Conservation (phyloP, 1,284 basidiomycete genomes). For the Pyrrhoderma noxium region DNA sequence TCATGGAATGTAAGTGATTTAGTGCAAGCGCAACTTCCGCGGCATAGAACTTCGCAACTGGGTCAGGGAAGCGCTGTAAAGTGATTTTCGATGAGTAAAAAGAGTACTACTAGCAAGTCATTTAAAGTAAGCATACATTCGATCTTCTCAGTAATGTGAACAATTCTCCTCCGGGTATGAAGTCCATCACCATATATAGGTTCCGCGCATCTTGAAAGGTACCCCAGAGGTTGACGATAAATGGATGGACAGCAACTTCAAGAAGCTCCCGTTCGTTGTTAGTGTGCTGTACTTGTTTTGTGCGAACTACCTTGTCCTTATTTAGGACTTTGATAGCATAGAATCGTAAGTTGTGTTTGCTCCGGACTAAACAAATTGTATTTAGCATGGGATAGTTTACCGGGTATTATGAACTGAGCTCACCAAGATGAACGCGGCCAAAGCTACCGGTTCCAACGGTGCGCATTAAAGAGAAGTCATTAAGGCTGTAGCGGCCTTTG, state of each 20-base stretch:
- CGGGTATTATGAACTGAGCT: too few species aligned
- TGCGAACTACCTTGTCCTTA: slow-evolving; percentile 91
- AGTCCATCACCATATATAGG: slow-evolving; percentile 99
- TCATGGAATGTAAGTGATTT: slow-evolving; percentile 83
- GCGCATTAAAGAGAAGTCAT: slow-evolving; percentile 69
- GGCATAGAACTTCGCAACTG: slow-evolving; percentile 98
- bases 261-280: slow-evolving; percentile 94
- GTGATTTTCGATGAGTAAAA: not conserved
- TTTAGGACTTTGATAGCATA: slow-evolving; percentile 93
- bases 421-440: slow-evolving; percentile 89
- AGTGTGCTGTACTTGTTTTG: slow-evolving; percentile 98
- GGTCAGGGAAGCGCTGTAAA: slow-evolving; percentile 88
- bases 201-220: slow-evolving; percentile 92
- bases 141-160: slow-evolving; percentile 88
- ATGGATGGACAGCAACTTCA: slow-evolving; percentile 85
- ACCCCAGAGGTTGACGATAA: slow-evolving; percentile 98
- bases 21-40: slow-evolving; percentile 95
- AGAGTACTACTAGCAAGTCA: not conserved
- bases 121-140: slow-evolving; percentile 43
- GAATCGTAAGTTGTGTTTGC: slow-evolving; percentile 87
- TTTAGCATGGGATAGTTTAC: too few species aligned
- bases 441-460: slow-evolving; percentile 92
- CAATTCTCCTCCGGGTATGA: slow-evolving; percentile 95
- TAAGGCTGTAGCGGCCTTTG: slow-evolving; percentile 61
- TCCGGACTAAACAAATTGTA: slow-evolving; percentile 49